Conservation (phyloP, 78 protist species). For the Chrysochromulina parva region DNA sequence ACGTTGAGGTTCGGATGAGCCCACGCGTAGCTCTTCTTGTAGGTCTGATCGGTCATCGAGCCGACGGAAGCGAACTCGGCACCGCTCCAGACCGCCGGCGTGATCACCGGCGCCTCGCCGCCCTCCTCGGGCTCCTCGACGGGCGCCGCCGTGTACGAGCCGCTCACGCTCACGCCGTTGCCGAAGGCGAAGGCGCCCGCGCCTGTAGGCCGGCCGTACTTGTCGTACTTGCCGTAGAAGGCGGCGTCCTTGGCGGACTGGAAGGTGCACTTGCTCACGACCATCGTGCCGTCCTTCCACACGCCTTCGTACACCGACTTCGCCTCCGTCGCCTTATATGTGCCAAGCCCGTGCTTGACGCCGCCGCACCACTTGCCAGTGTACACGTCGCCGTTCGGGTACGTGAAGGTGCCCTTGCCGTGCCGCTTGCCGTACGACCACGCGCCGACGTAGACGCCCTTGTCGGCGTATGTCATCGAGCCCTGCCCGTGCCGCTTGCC, state of each 20-base stretch:
- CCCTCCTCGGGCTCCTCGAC: neutral
- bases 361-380: neutral
- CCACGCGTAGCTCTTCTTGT: neutral
- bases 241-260: neutral
- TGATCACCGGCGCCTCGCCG: neutral
- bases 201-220: neutral
- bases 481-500: constrained; percentile 30
- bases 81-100: neutral
- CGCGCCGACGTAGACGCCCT: neutral
- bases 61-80: neutral
- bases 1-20: neutral
- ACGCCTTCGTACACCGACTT: neutral
- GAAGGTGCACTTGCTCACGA: too few relatives aligned
- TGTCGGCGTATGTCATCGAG: neutral
- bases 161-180: neutral
- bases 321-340: neutral
- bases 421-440: neutral
- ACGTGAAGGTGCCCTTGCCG: neutral
- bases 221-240: neutral
- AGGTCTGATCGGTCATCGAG: neutral
- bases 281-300: neutral
- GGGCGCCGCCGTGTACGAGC: neutral
- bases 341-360: neutral
- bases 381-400: neutral
- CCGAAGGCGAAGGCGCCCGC: neutral